These are phyloP conservation scores for Podospora anserina DNA, from an alignment of 495 filamentous ascomycete species.

Conservation along the genomic window DNA sequence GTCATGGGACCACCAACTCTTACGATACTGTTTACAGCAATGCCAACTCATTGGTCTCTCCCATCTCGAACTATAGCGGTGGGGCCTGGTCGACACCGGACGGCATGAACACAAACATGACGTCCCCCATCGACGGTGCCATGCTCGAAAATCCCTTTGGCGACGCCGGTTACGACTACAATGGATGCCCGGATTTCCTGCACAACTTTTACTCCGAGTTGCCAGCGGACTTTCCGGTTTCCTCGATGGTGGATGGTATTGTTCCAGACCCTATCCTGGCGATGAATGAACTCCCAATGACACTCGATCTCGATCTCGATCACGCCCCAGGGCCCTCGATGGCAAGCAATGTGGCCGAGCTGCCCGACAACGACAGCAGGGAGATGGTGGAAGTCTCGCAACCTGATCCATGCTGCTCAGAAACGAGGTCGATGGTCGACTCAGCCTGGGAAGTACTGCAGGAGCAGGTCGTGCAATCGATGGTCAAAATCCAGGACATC, in stretches of 20 bases:
- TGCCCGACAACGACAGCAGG: conserved; percentile 16
- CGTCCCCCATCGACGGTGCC: conserved; percentile 32
- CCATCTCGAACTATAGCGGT: conserved; percentile 35
- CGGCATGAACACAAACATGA: conserved; percentile 32
- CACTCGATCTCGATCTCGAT: conserved; percentile 20
- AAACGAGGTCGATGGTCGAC: conserved; percentile 39
- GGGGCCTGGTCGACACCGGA: conserved; percentile 31
- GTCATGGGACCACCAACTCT: conserved; percentile 19
- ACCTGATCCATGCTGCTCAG: conserved; percentile 27
- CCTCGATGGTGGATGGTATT: conserved; percentile 14
- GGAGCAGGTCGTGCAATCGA: conserved; percentile 40
- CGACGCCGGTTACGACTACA: conserved; percentile 14
- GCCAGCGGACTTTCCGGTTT: conserved; percentile 31
- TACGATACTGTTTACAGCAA: conserved; percentile 26
- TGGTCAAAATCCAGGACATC: conserved; percentile 36
- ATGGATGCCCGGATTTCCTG: conserved; percentile 16
- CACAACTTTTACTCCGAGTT: conserved; percentile 38
- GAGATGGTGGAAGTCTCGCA: conserved; percentile 20
- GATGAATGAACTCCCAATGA: conserved; percentile 27
- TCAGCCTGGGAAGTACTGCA: conserved; percentile 42
- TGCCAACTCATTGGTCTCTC: conserved; percentile 38
- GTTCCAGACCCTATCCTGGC: conserved; percentile 30
- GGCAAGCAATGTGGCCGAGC: conserved; percentile 28
- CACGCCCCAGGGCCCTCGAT: conserved; percentile 34
- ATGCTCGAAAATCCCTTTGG: conserved; percentile 25